Base-by-base conservation (phyloP, 2,329 filamentous ascomycete genomes). In the Beauveria brongniartii region DNA sequence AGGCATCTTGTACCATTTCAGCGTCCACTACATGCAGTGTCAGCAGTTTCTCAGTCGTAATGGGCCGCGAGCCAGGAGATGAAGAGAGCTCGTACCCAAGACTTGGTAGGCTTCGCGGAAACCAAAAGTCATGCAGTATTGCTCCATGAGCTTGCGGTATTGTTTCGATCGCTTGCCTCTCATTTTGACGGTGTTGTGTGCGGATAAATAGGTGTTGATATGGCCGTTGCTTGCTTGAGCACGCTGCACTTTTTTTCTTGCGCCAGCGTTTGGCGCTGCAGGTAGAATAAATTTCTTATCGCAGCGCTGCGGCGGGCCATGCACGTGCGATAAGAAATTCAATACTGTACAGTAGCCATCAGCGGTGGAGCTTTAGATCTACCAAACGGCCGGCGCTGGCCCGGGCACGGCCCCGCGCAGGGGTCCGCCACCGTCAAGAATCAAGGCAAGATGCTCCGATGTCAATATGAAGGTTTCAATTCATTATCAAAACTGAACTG, bases 71-170 rank as follows among this genome's bases (percentile, higher is more conserved):
- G 59, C 6, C 5, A n/a, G 37, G 40, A 48, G 51, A 22, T 50
- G 57, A 58, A 61, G 59, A 48, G 26, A 22, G 48, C 62, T 70
- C 78, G 62, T 77, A 88, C 85, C 80, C 48, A 96, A 79, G 56
- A 96, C 88, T 77, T 97, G 94, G 77, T 97, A 97, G 12, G 94
- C 92, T 76, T 94, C 90, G 67, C 92, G 90, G 74, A 97, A 97
- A 63, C 89, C 88, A 72, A 96, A 97, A 63, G 86, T 87, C 73
- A 93, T 82, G 71, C 87, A 86, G 82, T 92, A 96, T 71, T 93
- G 88, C 75, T 91, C 88, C 87, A 99, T 95, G 70, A 97, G 86
- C 85, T 97, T 97, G 68, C 80, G 79, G 68, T 82, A 82, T 67
- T 81, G 79, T 65, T 82, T 82, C 24, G 78, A 78, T 16, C 80